Evolutionary conservation across 2,329 filamentous ascomycete species (phyloP).

Genomic region (Grosmannia penicillata): DNA sequence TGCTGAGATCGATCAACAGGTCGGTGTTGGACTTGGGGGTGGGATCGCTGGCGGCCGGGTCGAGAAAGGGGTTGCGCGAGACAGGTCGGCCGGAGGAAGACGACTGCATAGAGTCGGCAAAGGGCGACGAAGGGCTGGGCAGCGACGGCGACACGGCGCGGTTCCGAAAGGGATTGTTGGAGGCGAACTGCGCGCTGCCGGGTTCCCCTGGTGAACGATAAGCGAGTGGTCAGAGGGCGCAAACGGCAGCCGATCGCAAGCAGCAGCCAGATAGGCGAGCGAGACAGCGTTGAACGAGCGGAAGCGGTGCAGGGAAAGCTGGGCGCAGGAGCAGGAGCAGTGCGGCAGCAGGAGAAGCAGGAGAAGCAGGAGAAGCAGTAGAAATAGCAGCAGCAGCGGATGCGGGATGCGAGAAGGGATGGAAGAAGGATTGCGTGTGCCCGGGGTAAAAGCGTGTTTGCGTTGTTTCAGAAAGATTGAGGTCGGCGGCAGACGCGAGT

Average conservation of each 20-base stretch:
- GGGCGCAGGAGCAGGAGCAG: too few species aligned
- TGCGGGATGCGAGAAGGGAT: too few species aligned
- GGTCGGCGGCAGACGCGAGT: not conserved
- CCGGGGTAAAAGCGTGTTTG: not conserved
- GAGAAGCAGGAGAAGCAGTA: too few species aligned
- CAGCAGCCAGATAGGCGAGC: too few species aligned
- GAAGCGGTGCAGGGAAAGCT: too few species aligned
- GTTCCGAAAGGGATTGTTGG: constrained; percentile 73
- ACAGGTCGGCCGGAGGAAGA: constrained; percentile 32
- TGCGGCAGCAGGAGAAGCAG: too few species aligned
- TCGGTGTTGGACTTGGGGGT: constrained; percentile 10
- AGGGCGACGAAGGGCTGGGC: constrained; percentile 36
- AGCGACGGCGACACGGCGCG: constrained; percentile 46
- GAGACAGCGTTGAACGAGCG: too few species aligned
- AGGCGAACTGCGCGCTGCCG: constrained; percentile 53
- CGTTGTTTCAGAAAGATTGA: not conserved
- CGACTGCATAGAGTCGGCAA: constrained; percentile 36
- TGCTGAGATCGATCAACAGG: constrained; percentile 25
- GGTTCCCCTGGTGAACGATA: constrained; percentile 1
- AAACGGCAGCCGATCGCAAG: too few species aligned
- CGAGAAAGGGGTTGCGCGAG: constrained; percentile 65
- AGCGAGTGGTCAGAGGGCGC: not conserved
- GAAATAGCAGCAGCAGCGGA: too few species aligned
- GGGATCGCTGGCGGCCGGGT: constrained; percentile 28
- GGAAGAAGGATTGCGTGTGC: not conserved